Evolutionary conservation across 805 yeast species (phyloP), one percentile per base, ranked within the genome.

Genomic region (Geotrichum ghanense): DNA sequence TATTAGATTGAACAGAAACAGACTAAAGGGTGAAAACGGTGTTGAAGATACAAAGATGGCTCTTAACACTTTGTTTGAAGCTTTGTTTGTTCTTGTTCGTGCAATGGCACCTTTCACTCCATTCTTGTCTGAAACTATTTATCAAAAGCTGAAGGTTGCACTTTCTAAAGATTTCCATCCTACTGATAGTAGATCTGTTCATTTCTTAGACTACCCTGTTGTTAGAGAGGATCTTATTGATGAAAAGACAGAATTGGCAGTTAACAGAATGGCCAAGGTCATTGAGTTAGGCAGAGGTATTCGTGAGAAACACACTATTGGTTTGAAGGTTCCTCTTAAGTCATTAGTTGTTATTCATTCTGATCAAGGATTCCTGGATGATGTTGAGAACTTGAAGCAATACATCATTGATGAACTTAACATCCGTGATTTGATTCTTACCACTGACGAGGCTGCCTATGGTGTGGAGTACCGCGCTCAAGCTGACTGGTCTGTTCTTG

Each of bases 91-190:
- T 42, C 79, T 92, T 60, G 82, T 79, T 45, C 80, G 97, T 64
- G 94, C 95, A 43, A 90, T 92, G 97, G 97, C 97, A 49, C 98
- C 99, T 54, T 92, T 92, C 71, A 89, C 97, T 45, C 99, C 99
- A 54, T 94, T 82, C 75, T 73, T 94, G 66, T 73, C 97, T 44
- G 99, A 92, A 61, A 78, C 77, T 59, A 84, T 92, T 57, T 92
- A 89, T 70, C 82, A 78, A 62, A 79, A 77, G 66, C 69, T 92
- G 68, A 76, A 72, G 60, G 65, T 75, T n/a, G 50, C 54, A 24
- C 50, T 68, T 39, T 75, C 75, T 22, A 71, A 84, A 65, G 64
- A 68, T 48, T 54, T 63, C 41, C 56, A 63, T 20, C 76, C 64
- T 51, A 65, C 70, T 53, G 95, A 88, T 60, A 63, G 66, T 44